These are phyloP conservation scores for Kodamaea sp. DNA, from an alignment of 1,139 yeast species.

Conservation along the genomic window DNA sequence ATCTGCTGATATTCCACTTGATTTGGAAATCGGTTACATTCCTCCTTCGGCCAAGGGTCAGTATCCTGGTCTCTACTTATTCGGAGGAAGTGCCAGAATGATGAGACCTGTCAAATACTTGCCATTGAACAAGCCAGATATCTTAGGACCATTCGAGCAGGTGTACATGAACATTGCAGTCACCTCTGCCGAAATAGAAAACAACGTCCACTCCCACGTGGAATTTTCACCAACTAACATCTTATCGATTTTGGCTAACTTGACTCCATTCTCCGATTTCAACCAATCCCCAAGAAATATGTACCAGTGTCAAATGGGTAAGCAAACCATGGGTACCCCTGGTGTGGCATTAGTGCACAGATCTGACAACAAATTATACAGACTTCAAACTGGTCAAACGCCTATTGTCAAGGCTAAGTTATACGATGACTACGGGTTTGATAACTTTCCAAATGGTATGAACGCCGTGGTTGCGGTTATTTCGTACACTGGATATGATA, in stretches of 20 bases:
- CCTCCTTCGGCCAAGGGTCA: conserved; percentile 96
- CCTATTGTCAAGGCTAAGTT: conserved; percentile 94
- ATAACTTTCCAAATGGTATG: conserved; percentile 97
- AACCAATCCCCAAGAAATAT: conserved; percentile 99
- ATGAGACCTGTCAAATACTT: conserved; percentile 92
- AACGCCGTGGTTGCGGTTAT: conserved; percentile 99
- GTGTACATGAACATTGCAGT: conserved; percentile 97
- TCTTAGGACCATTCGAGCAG: conserved; percentile 97
- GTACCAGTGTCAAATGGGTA: conserved; percentile 99
- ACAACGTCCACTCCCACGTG: conserved; percentile 83
- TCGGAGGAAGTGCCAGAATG: conserved; percentile 94
- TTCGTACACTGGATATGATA: conserved; percentile 98
- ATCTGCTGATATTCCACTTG: conserved; percentile 70
- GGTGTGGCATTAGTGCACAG: conserved; percentile 93
- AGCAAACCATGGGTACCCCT: conserved; percentile 99
- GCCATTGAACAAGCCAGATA: conserved; percentile 79
- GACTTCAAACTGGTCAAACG: conserved; percentile 93
- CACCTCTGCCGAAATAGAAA: conserved; percentile 86
- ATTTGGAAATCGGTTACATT: conserved; percentile 90
- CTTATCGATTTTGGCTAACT: conserved; percentile 87
- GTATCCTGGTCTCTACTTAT: conserved; percentile 91
- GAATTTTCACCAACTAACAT: conserved; percentile 95
- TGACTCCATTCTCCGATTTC: conserved; percentile 97
- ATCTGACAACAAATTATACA: conserved; percentile 91
- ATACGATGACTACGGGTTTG: conserved; percentile 97